Evolutionary conservation across 768 basidiomycete species (phyloP).

Genomic region (Rubroboletus pulcherrimus): DNA sequence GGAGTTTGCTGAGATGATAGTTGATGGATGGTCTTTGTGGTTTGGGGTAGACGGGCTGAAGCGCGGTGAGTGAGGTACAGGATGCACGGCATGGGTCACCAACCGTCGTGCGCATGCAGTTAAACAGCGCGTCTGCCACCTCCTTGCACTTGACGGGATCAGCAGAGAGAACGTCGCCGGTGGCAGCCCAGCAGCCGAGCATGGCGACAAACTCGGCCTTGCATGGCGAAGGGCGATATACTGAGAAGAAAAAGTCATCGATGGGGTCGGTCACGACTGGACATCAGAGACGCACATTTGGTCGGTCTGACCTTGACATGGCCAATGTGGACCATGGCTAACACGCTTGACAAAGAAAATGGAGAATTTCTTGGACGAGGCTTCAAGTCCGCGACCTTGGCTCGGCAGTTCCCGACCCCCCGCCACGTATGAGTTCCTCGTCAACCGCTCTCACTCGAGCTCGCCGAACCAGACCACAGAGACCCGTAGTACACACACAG

Average conservation of each 20-base stretch:
- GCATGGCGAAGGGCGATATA: constrained; percentile 17
- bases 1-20: constrained; percentile 81
- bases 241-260: background rate
- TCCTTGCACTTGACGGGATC: constrained; percentile 48
- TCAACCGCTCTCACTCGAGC: background rate
- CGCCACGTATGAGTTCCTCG: constrained; percentile 6
- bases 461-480: background rate
- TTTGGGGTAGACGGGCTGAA: constrained; percentile 66
- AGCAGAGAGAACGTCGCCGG: constrained; percentile 54
- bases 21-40: constrained; percentile 77
- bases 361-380: background rate
- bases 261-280: background rate
- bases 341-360: background rate
- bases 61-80: constrained; percentile 1
- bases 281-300: constrained; percentile 51
- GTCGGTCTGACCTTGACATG: constrained; percentile 77
- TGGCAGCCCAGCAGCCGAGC: constrained; percentile 86
- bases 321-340: constrained; percentile 64
- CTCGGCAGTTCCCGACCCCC: constrained; percentile 15
- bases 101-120: constrained; percentile 85
- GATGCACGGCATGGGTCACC: constrained; percentile 29
- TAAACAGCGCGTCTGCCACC: constrained; percentile 57
- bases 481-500: background rate
- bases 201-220: constrained; percentile 62
- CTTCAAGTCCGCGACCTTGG: constrained; percentile 7